phyloP scores from a whole-genome alignment of 306 rosid species.

The Rosa multiflora region DNA sequence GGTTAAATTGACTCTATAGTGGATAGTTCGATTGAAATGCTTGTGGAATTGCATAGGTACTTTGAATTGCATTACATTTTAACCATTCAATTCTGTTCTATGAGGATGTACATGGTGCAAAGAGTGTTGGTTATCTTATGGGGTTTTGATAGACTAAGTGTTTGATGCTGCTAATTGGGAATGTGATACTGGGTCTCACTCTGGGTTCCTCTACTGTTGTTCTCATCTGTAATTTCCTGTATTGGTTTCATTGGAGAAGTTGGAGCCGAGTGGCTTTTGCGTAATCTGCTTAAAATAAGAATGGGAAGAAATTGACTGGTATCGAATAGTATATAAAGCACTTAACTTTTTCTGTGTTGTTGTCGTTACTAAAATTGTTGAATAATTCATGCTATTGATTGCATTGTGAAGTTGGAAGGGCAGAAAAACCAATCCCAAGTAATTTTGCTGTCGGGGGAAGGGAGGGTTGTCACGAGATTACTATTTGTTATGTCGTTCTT shows the following conservation, averaged over 20 bases:
- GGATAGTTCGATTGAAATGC: background rate
- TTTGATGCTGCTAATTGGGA: background rate
- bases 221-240: slow-evolving; percentile 12
- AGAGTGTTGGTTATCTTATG: background rate
- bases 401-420: background rate
- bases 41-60: background rate
- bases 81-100: background rate
- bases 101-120: background rate
- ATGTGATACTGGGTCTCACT: background rate
- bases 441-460: background rate
- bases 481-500: background rate
- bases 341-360: background rate
- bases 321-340: background rate
- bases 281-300: slow-evolving; percentile 19
- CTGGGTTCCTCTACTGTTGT: slow-evolving; percentile 20
- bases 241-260: background rate
- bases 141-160: background rate
- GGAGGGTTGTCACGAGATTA: background rate
- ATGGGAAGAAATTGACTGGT: slow-evolving; percentile 37
- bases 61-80: background rate
- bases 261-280: slow-evolving; percentile 24
- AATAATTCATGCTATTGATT: background rate
- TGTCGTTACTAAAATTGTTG: background rate
- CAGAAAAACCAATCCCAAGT: background rate
- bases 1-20: background rate